Evolutionary conservation across 768 basidiomycete genomes (phyloP).

Genomic region (Mycena filopes): DNA sequence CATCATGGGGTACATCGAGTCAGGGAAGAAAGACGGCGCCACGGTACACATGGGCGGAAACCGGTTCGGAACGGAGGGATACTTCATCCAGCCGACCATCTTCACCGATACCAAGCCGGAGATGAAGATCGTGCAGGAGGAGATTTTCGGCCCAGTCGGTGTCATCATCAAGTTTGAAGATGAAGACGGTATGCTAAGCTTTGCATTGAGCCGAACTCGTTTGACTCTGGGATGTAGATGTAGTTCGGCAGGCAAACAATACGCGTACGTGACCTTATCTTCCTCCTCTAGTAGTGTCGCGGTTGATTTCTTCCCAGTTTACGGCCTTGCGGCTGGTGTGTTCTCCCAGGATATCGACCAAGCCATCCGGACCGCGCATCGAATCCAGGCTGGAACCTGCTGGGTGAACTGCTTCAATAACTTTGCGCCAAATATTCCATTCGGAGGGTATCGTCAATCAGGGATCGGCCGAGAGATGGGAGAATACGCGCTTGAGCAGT

Average conservation of each 20-base stretch:
- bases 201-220: neutral
- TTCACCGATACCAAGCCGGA: slow-evolving; percentile 64
- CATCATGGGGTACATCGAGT: slow-evolving; percentile 70
- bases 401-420: slow-evolving; percentile 60
- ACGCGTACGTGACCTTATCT: slow-evolving; percentile 42
- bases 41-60: slow-evolving; percentile 66
- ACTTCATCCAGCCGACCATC: slow-evolving; percentile 71
- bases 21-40: slow-evolving; percentile 69
- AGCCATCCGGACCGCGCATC: slow-evolving; percentile 59
- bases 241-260: slow-evolving; percentile 57
- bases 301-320: slow-evolving; percentile 29
- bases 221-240: slow-evolving; percentile 32
- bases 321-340: slow-evolving; percentile 65
- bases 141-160: slow-evolving; percentile 79
- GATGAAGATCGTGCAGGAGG: slow-evolving; percentile 68
- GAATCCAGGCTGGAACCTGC: slow-evolving; percentile 72
- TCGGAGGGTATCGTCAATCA: slow-evolving; percentile 72
- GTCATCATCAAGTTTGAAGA: slow-evolving; percentile 69
- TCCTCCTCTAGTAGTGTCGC: neutral
- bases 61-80: slow-evolving; percentile 63
- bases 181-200: slow-evolving; percentile 44
- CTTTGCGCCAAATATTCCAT: slow-evolving; percentile 60
- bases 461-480: slow-evolving; percentile 72
- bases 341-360: slow-evolving; percentile 59
- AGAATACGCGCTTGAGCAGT: slow-evolving; percentile 63